Conservation (phyloP, 768 basidiomycete genomes). For the Gymnopilus dilepis region DNA sequence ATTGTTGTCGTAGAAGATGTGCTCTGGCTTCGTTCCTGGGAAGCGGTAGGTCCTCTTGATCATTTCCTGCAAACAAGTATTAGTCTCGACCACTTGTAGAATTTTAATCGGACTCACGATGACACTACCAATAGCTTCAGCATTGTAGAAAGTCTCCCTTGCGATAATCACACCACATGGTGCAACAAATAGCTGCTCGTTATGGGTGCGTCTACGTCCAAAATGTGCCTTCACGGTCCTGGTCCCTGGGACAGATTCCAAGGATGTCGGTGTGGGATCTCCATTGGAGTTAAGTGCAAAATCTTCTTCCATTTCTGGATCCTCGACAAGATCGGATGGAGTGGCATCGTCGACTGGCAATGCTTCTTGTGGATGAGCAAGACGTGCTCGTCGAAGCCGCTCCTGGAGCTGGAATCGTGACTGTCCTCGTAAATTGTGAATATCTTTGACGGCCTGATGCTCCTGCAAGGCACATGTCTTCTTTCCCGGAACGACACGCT, state of each 20-base stretch:
- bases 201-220: slow-evolving; percentile 31
- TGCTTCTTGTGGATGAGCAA: slow-evolving; percentile 12
- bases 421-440: slow-evolving; percentile 7
- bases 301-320: not conserved
- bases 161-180: slow-evolving; percentile 37
- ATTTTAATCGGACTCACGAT: slow-evolving; percentile 27
- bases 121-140: slow-evolving; percentile 23
- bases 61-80: slow-evolving; percentile 19
- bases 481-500: not conserved
- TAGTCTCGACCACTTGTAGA: not conserved
- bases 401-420: slow-evolving; percentile 12
- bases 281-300: not conserved
- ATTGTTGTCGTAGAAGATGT: slow-evolving; percentile 38
- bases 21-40: slow-evolving; percentile 22
- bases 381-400: slow-evolving; percentile 4
- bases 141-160: slow-evolving; percentile 30
- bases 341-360: not conserved
- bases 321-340: not conserved
- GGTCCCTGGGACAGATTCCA: not conserved
- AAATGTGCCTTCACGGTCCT: slow-evolving; percentile 27
- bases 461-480: slow-evolving; percentile 9
- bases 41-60: slow-evolving; percentile 22
- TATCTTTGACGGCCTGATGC: slow-evolving; percentile 14
- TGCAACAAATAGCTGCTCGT: slow-evolving; percentile 34
- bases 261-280: not conserved